phyloP scores from a whole-genome alignment of 495 filamentous ascomycete species.

The Talaromyces borbonicus region DNA sequence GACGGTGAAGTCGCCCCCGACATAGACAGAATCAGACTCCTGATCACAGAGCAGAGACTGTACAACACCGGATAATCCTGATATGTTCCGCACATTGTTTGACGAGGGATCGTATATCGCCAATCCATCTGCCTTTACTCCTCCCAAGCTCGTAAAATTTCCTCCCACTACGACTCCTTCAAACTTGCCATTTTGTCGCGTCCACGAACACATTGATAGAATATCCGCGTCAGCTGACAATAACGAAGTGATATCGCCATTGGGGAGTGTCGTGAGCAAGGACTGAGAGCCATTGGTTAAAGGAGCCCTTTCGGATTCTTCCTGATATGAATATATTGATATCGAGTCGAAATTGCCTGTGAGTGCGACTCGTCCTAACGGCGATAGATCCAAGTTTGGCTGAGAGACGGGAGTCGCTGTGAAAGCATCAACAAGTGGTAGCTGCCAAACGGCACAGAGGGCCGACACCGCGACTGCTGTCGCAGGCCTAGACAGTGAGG shows the following conservation, averaged over 20 bases:
- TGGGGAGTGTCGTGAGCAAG: slow-evolving; percentile 73
- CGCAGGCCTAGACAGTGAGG: slow-evolving; percentile 48
- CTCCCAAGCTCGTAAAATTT: slow-evolving; percentile 90
- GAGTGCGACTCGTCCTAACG: slow-evolving; percentile 75
- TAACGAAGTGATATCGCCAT: slow-evolving; percentile 69
- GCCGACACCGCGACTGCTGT: slow-evolving; percentile 37
- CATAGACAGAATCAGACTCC: slow-evolving; percentile 74
- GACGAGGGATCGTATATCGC: slow-evolving; percentile 69
- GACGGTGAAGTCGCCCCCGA: slow-evolving; percentile 76
- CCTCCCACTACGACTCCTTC: slow-evolving; percentile 77
- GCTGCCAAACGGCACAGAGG: slow-evolving; percentile 26
- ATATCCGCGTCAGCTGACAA: slow-evolving; percentile 73
- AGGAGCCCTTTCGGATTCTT: slow-evolving; percentile 59
- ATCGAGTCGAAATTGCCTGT: slow-evolving; percentile 87
- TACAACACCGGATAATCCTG: slow-evolving; percentile 74
- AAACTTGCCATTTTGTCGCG: slow-evolving; percentile 52
- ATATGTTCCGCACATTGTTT: slow-evolving; percentile 55
- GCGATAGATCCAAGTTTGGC: slow-evolving; percentile 70
- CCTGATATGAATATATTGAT: slow-evolving; percentile 76
- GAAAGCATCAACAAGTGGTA: slow-evolving; percentile 46
- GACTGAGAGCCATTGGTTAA: slow-evolving; percentile 69
- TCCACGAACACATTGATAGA: slow-evolving; percentile 75
- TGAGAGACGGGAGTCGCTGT: slow-evolving; percentile 61
- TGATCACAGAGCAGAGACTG: slow-evolving; percentile 74
- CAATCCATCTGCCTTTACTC: slow-evolving; percentile 62